Evolutionary conservation across 768 basidiomycete species (phyloP).

Genomic region (Pleurotus pulmonarius): DNA sequence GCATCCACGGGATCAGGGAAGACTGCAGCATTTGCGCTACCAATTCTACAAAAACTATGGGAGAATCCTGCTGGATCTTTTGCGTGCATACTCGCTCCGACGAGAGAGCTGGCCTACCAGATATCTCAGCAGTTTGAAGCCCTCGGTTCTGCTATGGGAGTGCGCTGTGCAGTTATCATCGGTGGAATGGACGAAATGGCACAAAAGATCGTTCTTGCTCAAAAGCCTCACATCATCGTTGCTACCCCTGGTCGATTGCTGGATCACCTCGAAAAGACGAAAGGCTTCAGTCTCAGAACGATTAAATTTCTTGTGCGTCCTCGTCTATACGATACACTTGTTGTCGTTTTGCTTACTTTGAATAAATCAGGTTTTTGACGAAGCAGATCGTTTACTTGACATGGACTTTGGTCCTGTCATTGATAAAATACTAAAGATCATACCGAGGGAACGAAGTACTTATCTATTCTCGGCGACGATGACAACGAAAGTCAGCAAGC

Average conservation of each 20-base stretch:
- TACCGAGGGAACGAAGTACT: conserved; percentile 92
- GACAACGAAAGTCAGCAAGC: conserved; percentile 96
- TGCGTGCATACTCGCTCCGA: conserved; percentile 91
- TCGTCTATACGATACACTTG: background rate
- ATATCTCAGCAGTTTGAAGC: conserved; percentile 97
- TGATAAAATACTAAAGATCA: conserved; percentile 93
- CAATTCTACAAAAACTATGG: conserved; percentile 95
- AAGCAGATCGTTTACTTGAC: conserved; percentile 93
- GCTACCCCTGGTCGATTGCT: conserved; percentile 92
- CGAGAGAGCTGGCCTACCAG: conserved; percentile 97
- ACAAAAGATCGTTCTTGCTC: conserved; percentile 89
- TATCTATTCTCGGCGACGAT: conserved; percentile 98
- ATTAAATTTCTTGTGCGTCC: conserved; percentile 82
- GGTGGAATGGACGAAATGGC: conserved; percentile 92
- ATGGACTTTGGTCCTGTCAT: conserved; percentile 96
- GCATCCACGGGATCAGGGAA: conserved; percentile 97
- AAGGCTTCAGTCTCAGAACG: conserved; percentile 85
- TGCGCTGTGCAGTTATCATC: conserved; percentile 87
- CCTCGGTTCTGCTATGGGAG: conserved; percentile 89
- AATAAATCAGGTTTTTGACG: conserved; percentile 79
- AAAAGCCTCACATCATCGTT: conserved; percentile 91
- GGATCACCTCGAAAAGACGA: conserved; percentile 95
- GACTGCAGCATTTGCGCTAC: conserved; percentile 95
- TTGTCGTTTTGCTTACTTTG: background rate
- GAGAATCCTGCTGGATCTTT: conserved; percentile 92